These are phyloP conservation scores for Torulaspora maleeae DNA, from an alignment of 805 yeast genomes.

Conservation along the genomic window DNA sequence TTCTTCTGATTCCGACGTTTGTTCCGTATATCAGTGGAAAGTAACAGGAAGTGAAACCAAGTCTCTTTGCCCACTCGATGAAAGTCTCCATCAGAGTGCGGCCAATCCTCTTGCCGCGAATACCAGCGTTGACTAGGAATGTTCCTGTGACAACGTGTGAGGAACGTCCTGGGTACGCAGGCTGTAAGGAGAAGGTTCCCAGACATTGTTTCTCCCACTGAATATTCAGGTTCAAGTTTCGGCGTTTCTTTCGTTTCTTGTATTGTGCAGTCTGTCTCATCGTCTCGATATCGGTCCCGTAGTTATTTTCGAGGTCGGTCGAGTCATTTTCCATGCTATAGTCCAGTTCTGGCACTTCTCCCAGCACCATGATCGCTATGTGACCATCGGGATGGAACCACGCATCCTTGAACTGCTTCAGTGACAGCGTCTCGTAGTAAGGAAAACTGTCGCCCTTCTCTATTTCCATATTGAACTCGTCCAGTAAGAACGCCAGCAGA, in stretches of 20 bases:
- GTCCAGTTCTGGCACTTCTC: slow-evolving; percentile 56
- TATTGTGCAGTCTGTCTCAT: slow-evolving; percentile 28
- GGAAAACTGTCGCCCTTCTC: slow-evolving; percentile 86
- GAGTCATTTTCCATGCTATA: slow-evolving; percentile 26
- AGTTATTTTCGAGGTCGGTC: slow-evolving; percentile 18
- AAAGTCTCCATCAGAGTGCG: slow-evolving; percentile 76
- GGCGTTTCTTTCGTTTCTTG: slow-evolving; percentile 26
- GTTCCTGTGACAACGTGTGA: slow-evolving; percentile 90
- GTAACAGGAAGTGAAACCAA: slow-evolving; percentile 80
- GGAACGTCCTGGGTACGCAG: slow-evolving; percentile 89
- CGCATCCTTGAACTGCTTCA: slow-evolving; percentile 71
- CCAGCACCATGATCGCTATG: slow-evolving; percentile 56
- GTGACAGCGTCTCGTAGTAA: slow-evolving; percentile 69
- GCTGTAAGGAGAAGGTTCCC: slow-evolving; percentile 79
- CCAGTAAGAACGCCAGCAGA: slow-evolving; percentile 72
- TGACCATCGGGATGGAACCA: slow-evolving; percentile 68
- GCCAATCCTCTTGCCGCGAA: slow-evolving; percentile 89
- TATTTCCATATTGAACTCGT: slow-evolving; percentile 90
- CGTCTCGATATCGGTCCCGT: slow-evolving; percentile 22
- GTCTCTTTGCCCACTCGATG: slow-evolving; percentile 82
- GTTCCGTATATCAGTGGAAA: slow-evolving; percentile 87
- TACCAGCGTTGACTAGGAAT: slow-evolving; percentile 87
- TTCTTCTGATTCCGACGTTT: slow-evolving; percentile 73
- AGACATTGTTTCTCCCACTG: slow-evolving; percentile 93
- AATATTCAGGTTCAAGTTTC: slow-evolving; percentile 36